These are phyloP conservation scores for Diaporthe sp. DNA, from an alignment of 2,329 filamentous ascomycete genomes.

Conservation along the genomic window DNA sequence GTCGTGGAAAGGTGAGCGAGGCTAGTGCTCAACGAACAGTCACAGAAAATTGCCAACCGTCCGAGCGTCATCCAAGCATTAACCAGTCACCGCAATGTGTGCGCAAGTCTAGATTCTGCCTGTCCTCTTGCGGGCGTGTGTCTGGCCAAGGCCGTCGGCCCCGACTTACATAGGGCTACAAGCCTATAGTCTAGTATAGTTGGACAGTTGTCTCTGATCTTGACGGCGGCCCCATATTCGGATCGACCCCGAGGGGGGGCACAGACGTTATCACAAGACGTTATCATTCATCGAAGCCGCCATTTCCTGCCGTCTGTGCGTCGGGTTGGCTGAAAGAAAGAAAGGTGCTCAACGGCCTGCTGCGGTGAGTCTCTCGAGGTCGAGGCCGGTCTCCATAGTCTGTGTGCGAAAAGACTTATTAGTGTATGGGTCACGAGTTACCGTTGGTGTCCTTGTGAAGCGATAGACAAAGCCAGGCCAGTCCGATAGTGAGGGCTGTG, in stretches of 20 bases:
- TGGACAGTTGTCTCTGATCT: background rate
- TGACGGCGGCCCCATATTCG: slow-evolving; percentile 18
- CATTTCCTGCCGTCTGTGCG: slow-evolving; percentile 1
- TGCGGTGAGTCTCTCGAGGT: background rate
- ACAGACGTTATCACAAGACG: background rate
- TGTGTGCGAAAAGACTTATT: background rate
- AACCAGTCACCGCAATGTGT: background rate
- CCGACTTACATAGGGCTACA: slow-evolving; percentile 7
- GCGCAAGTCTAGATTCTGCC: background rate
- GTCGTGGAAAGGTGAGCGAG: slow-evolving; percentile 27
- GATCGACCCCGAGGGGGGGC: slow-evolving; percentile 1
- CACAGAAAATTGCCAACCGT: background rate
- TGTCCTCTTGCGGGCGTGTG: background rate
- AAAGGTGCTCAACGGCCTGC: background rate
- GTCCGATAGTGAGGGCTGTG: background rate
- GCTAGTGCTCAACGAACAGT: slow-evolving; percentile 19
- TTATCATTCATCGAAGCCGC: background rate
- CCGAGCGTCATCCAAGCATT: slow-evolving; percentile 10
- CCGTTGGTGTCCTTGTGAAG: background rate
- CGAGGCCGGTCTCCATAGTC: background rate
- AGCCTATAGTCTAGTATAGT: background rate
- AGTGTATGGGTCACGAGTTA: too few species aligned
- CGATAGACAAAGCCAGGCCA: background rate
- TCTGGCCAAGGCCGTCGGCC: background rate
- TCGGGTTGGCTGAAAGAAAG: background rate